phyloP scores from a whole-genome alignment of 2,329 filamentous ascomycete genomes.

The Paraconiothyrium brasiliense region DNA sequence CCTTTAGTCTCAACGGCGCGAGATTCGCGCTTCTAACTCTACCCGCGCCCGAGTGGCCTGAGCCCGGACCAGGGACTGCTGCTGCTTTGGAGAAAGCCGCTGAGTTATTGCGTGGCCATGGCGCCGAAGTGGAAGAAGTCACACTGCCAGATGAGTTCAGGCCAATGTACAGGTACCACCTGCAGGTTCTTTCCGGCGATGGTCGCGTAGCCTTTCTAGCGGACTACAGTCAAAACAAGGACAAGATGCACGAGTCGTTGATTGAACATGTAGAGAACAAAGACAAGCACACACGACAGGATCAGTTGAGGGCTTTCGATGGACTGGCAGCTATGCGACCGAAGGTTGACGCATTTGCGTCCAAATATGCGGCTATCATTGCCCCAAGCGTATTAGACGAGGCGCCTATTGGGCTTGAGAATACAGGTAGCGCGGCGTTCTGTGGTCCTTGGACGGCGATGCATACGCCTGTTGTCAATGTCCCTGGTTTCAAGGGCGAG shows the following conservation, averaged over 20 bases:
- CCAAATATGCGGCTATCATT: slow-evolving; percentile 64
- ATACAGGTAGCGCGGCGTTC: slow-evolving; percentile 65
- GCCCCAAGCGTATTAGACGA: slow-evolving; percentile 68
- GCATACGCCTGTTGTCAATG: slow-evolving; percentile 70
- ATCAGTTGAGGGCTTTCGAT: slow-evolving; percentile 65
- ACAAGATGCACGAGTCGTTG: slow-evolving; percentile 58
- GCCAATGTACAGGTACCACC: slow-evolving; percentile 62
- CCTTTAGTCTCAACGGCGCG: slow-evolving; percentile 55
- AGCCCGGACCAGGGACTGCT: slow-evolving; percentile 47
- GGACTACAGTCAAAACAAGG: slow-evolving; percentile 61
- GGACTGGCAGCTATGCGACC: slow-evolving; percentile 63
- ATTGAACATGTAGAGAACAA: slow-evolving; percentile 63
- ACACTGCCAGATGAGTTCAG: slow-evolving; percentile 61
- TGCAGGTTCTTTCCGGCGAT: slow-evolving; percentile 61
- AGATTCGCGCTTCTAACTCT: slow-evolving; percentile 62
- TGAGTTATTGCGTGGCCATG: slow-evolving; percentile 52
- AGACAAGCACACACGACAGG: slow-evolving; percentile 54
- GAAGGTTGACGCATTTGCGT: slow-evolving; percentile 62
- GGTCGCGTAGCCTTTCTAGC: slow-evolving; percentile 63
- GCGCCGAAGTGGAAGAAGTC: slow-evolving; percentile 66
- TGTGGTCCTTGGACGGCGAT: slow-evolving; percentile 65
- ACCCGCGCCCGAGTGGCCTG: slow-evolving; percentile 63
- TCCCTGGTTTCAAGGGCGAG: slow-evolving; percentile 69
- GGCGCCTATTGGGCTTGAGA: slow-evolving; percentile 63
- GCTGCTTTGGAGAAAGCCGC: slow-evolving; percentile 48